Evolutionary conservation across 1,139 yeast species (phyloP).

Genomic region (Blastobotrys petasosporus): DNA sequence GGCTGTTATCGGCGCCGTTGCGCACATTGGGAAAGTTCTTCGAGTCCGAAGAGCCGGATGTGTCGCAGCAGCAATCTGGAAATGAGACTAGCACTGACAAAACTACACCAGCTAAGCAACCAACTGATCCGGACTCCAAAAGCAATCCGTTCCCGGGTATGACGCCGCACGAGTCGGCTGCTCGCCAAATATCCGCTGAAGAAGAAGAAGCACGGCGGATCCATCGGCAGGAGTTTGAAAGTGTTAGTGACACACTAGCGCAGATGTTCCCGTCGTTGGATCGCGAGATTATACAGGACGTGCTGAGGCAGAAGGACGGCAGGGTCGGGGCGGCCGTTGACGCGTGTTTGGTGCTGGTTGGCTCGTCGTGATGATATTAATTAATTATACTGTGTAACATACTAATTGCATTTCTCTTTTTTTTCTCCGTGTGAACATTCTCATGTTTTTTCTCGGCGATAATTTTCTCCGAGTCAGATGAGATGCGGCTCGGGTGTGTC

Average conservation of each 20-base stretch:
- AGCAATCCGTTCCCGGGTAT: conserved; percentile 5
- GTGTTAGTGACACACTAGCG: conserved; percentile 43
- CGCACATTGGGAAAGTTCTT: conserved; percentile 31
- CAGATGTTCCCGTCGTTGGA: conserved; percentile 79
- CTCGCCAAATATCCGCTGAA: conserved; percentile 37
- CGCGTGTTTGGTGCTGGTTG: conserved; percentile 39
- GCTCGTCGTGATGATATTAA: not conserved
- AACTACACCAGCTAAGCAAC: not conserved
- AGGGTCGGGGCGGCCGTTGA: conserved; percentile 74
- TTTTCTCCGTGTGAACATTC: no score
- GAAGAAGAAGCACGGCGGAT: conserved; percentile 34
- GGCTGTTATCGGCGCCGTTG: conserved; percentile 34
- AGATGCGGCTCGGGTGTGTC: no score
- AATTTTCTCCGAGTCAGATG: no score
- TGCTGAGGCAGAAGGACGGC: conserved; percentile 60
- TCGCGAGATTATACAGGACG: conserved; percentile 60
- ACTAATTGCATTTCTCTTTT: no score
- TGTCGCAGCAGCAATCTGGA: not conserved
- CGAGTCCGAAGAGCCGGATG: conserved; percentile 21
- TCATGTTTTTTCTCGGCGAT: no score
- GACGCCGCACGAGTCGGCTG: conserved; percentile 34
- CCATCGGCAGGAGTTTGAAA: conserved; percentile 38
- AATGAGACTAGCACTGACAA: conserved; percentile 4
- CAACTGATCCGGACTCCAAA: not conserved
- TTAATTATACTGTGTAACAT: no score